Percentiles rank a stretch among this genome's conserved stretches.
Evolutionary conservation across 495 filamentous ascomycete genomes (phyloP).

Genomic region (Staphylotrichum longicolle): DNA sequence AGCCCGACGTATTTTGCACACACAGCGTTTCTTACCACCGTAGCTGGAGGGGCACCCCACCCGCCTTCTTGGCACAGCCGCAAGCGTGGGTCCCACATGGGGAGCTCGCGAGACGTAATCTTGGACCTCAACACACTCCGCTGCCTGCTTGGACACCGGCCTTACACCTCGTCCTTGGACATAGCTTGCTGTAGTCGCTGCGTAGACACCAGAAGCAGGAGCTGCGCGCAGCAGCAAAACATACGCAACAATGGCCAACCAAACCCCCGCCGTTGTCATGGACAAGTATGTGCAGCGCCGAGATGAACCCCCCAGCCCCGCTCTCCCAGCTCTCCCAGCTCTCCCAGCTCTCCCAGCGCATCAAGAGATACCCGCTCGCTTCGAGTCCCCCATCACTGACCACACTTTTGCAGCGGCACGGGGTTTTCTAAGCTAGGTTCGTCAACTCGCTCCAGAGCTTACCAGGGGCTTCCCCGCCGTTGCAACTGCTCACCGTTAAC

Average conservation of each 20-base stretch:
- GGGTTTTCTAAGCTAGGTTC: conserved; percentile 97
- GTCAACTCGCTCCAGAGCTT: conserved; percentile 22
- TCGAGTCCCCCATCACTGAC: conserved; percentile 27
- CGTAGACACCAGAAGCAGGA: conserved; percentile 22
- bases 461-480: background rate
- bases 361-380: conserved; percentile 5
- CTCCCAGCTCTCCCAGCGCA: conserved; percentile 19
- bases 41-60: conserved; percentile 17
- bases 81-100: conserved; percentile 14
- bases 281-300: conserved; percentile 79
- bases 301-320: conserved; percentile 26
- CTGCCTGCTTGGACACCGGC: conserved; percentile 19
- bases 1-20: background rate
- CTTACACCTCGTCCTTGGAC: conserved; percentile 17
- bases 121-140: conserved; percentile 33
- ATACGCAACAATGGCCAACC: conserved; percentile 71
- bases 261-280: conserved; percentile 99
- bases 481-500: conserved; percentile 11
- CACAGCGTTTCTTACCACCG: conserved; percentile 12
- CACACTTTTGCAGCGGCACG: conserved; percentile 70
- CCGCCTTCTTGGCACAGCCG: conserved; percentile 20
- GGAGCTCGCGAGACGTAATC: conserved; percentile 39
- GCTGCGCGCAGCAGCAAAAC: conserved; percentile 29
- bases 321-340: conserved; percentile 10
- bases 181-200: conserved; percentile 20